These are phyloP conservation scores for Amanita jacksonii DNA, from an alignment of 768 basidiomycete genomes.

Conservation along the genomic window DNA sequence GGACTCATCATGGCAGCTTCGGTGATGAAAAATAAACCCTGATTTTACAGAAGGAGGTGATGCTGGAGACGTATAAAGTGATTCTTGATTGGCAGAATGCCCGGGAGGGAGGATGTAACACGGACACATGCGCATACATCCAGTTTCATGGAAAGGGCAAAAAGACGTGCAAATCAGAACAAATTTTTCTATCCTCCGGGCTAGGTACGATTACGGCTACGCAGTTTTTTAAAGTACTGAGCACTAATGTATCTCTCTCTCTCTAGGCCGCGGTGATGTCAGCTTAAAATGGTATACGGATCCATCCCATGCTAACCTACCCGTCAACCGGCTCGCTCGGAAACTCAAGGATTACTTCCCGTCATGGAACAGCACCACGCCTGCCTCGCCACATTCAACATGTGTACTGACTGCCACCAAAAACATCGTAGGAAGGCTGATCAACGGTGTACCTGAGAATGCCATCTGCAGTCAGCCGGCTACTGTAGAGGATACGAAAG, in stretches of 20 bases:
- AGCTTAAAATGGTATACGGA: slow-evolving; percentile 31
- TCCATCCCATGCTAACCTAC: neutral
- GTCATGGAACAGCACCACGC: slow-evolving; percentile 23
- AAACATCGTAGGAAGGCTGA: slow-evolving; percentile 35
- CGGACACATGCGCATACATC: slow-evolving; percentile 37
- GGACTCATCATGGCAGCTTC: neutral
- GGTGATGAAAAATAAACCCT: neutral
- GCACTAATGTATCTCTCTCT: too few relatives aligned
- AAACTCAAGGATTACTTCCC: slow-evolving; percentile 28
- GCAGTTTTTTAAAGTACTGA: neutral
- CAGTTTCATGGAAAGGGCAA: slow-evolving; percentile 38
- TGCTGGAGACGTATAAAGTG: slow-evolving; percentile 28
- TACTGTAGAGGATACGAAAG: slow-evolving; percentile 14
- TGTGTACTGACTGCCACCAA: slow-evolving; percentile 34
- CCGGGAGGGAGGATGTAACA: slow-evolving; percentile 8
- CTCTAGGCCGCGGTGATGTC: slow-evolving; percentile 13
- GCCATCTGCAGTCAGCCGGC: slow-evolving; percentile 23
- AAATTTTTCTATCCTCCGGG: slow-evolving; percentile 36
- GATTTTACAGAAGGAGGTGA: slow-evolving; percentile 29
- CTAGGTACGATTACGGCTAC: slow-evolving; percentile 24
- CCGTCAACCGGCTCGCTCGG: slow-evolving; percentile 22
- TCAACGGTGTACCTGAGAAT: slow-evolving; percentile 26
- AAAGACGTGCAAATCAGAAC: slow-evolving; percentile 27
- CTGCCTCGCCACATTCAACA: slow-evolving; percentile 20
- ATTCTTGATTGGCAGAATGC: slow-evolving; percentile 32